Conservation (phyloP, 2,329 filamentous ascomycete species). For the Hypoxylon sp. region DNA sequence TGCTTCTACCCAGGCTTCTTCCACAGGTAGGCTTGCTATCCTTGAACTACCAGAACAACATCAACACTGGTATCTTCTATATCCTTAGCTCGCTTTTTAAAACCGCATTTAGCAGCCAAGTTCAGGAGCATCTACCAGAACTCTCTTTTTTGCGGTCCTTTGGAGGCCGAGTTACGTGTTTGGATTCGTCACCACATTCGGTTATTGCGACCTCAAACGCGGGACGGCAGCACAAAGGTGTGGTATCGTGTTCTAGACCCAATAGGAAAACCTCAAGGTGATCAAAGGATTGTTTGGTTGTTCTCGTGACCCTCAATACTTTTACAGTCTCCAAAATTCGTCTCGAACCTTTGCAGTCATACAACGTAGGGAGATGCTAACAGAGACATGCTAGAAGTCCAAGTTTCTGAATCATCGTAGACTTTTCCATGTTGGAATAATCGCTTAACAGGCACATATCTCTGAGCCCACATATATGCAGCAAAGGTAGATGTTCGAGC, state of each 20-base stretch:
- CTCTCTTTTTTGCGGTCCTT: background rate
- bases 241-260: background rate
- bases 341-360: background rate
- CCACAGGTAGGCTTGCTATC: constrained; percentile 3
- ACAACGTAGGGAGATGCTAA: background rate
- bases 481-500: no score
- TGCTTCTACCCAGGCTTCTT: constrained; percentile 5
- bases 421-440: no score
- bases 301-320: background rate
- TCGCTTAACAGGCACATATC: no score
- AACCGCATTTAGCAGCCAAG: constrained; percentile 8
- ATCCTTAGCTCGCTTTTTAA: constrained; percentile 15
- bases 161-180: constrained; percentile 18
- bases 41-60: background rate
- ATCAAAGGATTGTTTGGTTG: background rate
- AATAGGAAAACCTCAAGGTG: background rate
- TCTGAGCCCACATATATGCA: no score
- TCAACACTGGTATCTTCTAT: constrained; percentile 3
- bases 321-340: background rate
- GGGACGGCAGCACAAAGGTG: background rate
- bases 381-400: no score
- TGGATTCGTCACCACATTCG: constrained; percentile 13
- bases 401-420: no score
- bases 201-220: background rate
- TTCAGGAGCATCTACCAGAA: background rate